These are phyloP conservation scores for Austroboletus niveus DNA, from an alignment of 1,284 basidiomycete species.

Conservation along the genomic window DNA sequence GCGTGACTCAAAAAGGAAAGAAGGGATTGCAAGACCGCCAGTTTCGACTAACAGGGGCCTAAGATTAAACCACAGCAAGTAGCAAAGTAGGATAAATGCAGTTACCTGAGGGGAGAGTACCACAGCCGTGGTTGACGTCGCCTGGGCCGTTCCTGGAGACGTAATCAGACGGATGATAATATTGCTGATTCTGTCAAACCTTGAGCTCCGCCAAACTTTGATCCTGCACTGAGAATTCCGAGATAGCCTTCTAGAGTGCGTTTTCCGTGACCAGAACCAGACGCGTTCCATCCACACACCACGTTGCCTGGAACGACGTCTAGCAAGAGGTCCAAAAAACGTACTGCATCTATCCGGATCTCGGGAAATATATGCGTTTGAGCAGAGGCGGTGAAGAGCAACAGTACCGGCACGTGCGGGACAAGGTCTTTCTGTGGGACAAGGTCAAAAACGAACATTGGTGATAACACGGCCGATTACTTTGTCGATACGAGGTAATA, in stretches of 20 bases:
- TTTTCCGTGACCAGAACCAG: conserved; percentile 49
- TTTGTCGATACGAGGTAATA: conserved; percentile 63
- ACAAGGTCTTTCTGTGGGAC: conserved; percentile 55
- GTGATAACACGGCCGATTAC: conserved; percentile 38
- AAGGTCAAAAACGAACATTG: conserved; percentile 5
- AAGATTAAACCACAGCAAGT: conserved; percentile 3
- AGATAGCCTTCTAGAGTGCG: conserved; percentile 75
- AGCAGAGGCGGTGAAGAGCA: conserved; percentile 87
- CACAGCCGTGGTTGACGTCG: conserved; percentile 63
- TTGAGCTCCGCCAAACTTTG: conserved; percentile 56
- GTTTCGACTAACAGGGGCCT: conserved; percentile 51
- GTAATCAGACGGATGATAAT: not conserved
- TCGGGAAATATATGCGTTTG: conserved; percentile 95
- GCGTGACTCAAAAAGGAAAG: conserved; percentile 54
- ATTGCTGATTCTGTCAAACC: conserved; percentile 34
- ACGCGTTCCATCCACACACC: conserved; percentile 65
- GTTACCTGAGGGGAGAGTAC: conserved; percentile 62
- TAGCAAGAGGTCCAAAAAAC: conserved; percentile 78
- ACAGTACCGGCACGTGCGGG: conserved; percentile 71
- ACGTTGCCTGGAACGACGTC: conserved; percentile 69
- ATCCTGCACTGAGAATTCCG: conserved; percentile 66
- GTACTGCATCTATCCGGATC: conserved; percentile 87
- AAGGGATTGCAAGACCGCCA: conserved; percentile 59
- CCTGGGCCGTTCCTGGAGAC: conserved; percentile 44
- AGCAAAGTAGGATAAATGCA: conserved; percentile 5